These are phyloP conservation scores for Cordyceps javanica DNA, from an alignment of 2,329 filamentous ascomycete genomes.

Conservation along the genomic window DNA sequence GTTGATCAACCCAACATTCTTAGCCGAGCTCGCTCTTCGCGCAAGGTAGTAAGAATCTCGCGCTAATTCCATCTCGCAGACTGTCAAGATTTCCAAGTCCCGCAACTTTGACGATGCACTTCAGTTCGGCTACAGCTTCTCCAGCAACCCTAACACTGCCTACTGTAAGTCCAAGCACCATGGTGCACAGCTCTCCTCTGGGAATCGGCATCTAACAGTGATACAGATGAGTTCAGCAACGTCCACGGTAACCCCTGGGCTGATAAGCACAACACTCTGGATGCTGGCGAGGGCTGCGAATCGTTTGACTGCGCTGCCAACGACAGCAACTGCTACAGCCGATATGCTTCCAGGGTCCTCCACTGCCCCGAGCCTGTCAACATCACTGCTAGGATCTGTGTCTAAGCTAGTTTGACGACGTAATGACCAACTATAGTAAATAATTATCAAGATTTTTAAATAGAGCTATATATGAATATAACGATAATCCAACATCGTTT, in stretches of 20 bases:
- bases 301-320: slow-evolving; percentile 32
- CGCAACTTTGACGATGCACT: slow-evolving; percentile 31
- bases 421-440: background rate
- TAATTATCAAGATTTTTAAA: background rate
- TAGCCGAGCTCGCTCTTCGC: background rate
- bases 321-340: slow-evolving; percentile 34
- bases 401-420: background rate
- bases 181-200: background rate
- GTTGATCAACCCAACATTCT: background rate
- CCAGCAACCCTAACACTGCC: slow-evolving; percentile 27
- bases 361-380: slow-evolving; percentile 35
- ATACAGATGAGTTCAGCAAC: slow-evolving; percentile 33
- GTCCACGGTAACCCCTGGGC: slow-evolving; percentile 37
- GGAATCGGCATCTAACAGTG: background rate
- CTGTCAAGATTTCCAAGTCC: slow-evolving; percentile 34
- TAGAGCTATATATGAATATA: background rate
- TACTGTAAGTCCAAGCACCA: slow-evolving; percentile 30
- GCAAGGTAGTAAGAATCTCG: background rate
- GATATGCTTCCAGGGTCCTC: slow-evolving; percentile 29
- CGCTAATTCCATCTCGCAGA: slow-evolving; percentile 23
- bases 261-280: slow-evolving; percentile 29
- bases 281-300: slow-evolving; percentile 31
- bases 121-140: slow-evolving; percentile 38
- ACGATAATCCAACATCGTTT: background rate
- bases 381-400: slow-evolving; percentile 26